Evolutionary conservation across 441 rosid species (phyloP).

Genomic region (Erodium texanum): DNA sequence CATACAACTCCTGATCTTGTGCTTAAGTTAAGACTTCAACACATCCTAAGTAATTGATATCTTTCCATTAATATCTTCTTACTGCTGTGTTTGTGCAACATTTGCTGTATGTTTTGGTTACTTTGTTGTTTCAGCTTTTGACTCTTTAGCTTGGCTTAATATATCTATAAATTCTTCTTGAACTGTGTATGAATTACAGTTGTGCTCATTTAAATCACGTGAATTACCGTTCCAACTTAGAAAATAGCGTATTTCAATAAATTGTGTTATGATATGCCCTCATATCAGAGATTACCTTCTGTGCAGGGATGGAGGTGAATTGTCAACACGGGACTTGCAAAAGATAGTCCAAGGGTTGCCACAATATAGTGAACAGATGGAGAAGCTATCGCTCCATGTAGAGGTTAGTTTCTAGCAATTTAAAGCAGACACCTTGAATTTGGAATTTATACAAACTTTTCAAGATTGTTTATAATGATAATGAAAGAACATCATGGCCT

Average conservation of each 20-base stretch:
- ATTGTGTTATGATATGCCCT: too few relatives aligned
- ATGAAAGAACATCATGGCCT: neutral
- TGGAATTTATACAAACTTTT: neutral
- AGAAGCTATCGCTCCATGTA: constrained; percentile 95
- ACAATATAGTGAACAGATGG: constrained; percentile 95
- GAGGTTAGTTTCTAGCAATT: constrained; percentile 54
- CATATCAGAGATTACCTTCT: constrained; percentile 10
- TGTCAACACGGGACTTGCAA: constrained; percentile 90
- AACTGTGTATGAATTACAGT: too few relatives aligned
- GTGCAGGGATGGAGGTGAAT: constrained; percentile 64
- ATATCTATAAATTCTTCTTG: too few relatives aligned
- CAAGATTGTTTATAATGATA: neutral
- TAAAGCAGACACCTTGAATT: neutral
- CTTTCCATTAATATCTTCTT: neutral
- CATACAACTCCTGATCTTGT: neutral
- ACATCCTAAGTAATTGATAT: neutral
- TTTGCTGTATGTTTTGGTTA: too few relatives aligned
- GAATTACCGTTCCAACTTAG: too few relatives aligned
- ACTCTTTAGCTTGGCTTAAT: too few relatives aligned
- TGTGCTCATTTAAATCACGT: too few relatives aligned
- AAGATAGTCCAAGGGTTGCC: constrained; percentile 99
- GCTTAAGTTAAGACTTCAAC: neutral
- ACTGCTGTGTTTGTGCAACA: too few relatives aligned
- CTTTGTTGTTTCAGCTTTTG: too few relatives aligned
- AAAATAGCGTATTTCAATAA: too few relatives aligned